Evolutionary conservation across 345 rosid genomes (phyloP), one percentile per base, ranked within the genome.

Genomic region (Lepidium sativum): DNA sequence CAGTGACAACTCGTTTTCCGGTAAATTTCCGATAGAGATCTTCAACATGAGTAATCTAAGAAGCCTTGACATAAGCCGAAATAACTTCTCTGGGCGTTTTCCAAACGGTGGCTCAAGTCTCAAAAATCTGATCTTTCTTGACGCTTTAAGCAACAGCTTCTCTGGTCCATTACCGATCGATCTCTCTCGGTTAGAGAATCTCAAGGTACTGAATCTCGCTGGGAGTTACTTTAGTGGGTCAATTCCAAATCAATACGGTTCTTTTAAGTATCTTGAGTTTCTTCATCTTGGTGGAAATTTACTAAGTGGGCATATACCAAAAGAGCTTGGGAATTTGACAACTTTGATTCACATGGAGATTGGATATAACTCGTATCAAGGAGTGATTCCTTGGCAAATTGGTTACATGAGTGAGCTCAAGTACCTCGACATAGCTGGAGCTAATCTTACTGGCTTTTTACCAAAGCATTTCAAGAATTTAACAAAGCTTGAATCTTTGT

Each of bases 141-240:
- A 92, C 63, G 98, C 91, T 18, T 83, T 89, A 47, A 87, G 96
- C 74, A 92, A 92, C 76, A 87, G 96, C 84, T 92, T 92, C 78
- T 79, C 91, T 2, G 97, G 97, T 23, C 73, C 88, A 4, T 69
- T 92, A 73, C 92, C 95, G 0, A 66, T 70, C 52, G 85, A 81
- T 56, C 54, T 84, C 65, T 77, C 89, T 29, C 42, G 60, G 60
- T 78, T 89, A 55, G 80, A 84, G 43, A 27, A 72, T 71, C 91
- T 92, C 39, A 73, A 84, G 74, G 71, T 82, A 65, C 78, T 92
- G 8, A 92, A 92, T 67, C 80, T 92, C 4, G 98, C 98, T 4
- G 98, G 98, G 12, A 92, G 96, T 63, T 92, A 87, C 86, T 92
- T 92, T 75, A 78, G 68, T 10, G 98, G 91, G 8, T 79, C 91